Conservation (phyloP, 768 basidiomycete species). For the Dendrothele bispora region DNA sequence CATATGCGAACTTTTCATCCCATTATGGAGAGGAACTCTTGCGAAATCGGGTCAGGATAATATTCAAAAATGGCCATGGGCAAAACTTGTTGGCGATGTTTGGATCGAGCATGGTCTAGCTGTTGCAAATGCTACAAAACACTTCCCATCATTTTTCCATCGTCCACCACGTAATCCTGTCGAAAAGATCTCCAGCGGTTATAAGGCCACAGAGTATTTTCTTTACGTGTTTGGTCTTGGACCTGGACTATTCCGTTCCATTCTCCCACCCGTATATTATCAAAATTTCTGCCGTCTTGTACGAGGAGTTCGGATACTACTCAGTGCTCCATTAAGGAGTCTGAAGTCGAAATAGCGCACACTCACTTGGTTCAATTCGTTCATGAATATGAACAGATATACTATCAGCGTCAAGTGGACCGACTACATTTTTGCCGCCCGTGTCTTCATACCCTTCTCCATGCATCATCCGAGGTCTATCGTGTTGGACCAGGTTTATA, state of each 20-base stretch:
- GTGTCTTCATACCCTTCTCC: slow-evolving; percentile 15
- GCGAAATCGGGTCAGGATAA: slow-evolving; percentile 16
- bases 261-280: slow-evolving; percentile 21
- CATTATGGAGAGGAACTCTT: slow-evolving; percentile 22
- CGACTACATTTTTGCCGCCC: slow-evolving; percentile 19
- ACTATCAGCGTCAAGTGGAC: slow-evolving; percentile 12
- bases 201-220: slow-evolving; percentile 29
- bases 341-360: slow-evolving; percentile 4
- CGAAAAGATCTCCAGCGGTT: slow-evolving; percentile 28
- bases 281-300: slow-evolving; percentile 24
- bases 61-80: slow-evolving; percentile 19
- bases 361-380: slow-evolving; percentile 11
- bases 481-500: slow-evolving; percentile 15
- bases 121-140: slow-evolving; percentile 16
- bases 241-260: slow-evolving; percentile 20
- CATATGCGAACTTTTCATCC: slow-evolving; percentile 19
- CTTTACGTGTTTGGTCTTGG: slow-evolving; percentile 26
- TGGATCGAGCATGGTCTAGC: slow-evolving; percentile 22
- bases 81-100: slow-evolving; percentile 9
- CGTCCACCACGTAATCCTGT: slow-evolving; percentile 29
- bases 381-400: slow-evolving; percentile 16
- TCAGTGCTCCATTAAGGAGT: slow-evolving; percentile 10
- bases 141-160: slow-evolving; percentile 25
- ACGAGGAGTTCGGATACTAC: slow-evolving; percentile 18
- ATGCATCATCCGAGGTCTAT: slow-evolving; percentile 11